These are phyloP conservation scores for Talaromyces thailandensis DNA, from an alignment of 495 filamentous ascomycete species.

Conservation along the genomic window DNA sequence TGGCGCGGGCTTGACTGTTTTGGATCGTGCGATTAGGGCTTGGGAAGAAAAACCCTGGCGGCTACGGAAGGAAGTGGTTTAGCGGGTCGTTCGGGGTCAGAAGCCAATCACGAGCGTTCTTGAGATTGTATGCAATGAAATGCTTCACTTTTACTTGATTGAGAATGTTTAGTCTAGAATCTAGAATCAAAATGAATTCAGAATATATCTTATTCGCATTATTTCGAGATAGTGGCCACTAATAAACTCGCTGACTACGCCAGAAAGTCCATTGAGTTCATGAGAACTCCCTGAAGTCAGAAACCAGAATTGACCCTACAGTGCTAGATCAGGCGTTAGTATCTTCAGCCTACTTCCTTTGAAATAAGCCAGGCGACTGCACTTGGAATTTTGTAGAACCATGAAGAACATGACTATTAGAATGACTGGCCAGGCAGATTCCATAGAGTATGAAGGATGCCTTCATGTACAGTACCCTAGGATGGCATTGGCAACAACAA, in stretches of 20 bases:
- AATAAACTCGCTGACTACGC: not conserved
- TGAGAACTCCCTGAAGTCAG: no score
- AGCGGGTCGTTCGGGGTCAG: no score
- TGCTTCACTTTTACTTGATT: not conserved
- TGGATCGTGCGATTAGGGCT: conserved; percentile 7
- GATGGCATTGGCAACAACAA: not conserved
- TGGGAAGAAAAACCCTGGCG: not conserved
- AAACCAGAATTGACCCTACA: not conserved
- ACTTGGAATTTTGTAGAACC: not conserved
- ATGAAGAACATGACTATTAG: not conserved
- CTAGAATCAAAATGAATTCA: not conserved
- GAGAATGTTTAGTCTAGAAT: not conserved
- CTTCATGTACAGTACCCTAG: not conserved
- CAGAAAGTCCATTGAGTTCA: no score
- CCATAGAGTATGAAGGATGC: not conserved
- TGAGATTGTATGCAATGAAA: not conserved
- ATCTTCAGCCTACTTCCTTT: not conserved
- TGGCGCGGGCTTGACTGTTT: not conserved
- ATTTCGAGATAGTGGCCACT: not conserved
- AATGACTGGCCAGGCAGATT: not conserved
- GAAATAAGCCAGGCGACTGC: not conserved
- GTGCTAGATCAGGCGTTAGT: not conserved
- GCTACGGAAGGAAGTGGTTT: not conserved
- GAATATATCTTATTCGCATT: not conserved
- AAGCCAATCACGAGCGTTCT: not conserved